A percentile compares a stretch with the other conserved stretches of the same genome.
phyloP scores from a whole-genome alignment of 106 monocot genomes.

The Allium cepa region DNA sequence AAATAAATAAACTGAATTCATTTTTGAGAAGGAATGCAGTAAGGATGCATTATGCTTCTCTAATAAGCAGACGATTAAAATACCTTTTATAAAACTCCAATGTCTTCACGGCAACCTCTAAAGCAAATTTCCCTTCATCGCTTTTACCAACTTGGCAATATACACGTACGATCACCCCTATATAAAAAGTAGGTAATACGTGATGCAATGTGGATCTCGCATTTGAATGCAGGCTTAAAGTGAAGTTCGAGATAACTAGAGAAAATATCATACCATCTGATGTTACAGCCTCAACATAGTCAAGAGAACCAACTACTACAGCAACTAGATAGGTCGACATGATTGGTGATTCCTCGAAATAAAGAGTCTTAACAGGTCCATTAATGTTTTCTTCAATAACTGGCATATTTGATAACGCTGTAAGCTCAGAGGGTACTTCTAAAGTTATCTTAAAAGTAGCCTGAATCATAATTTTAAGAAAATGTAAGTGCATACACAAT shows the following conservation, averaged over 20 bases:
- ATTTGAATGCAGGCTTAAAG: too few species aligned
- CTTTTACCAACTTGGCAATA: conserved; percentile 82
- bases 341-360: conserved; percentile 75
- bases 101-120: conserved; percentile 83
- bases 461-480: conserved; percentile 26
- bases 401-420: conserved; percentile 95
- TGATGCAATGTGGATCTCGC: neutral
- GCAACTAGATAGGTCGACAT: conserved; percentile 99
- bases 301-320: conserved; percentile 84
- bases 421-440: conserved; percentile 67
- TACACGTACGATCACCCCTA: conserved; percentile 76
- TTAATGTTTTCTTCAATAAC: conserved; percentile 45
- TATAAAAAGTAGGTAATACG: neutral
- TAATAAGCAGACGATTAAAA: neutral
- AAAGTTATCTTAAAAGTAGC: conserved; percentile 84
- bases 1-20: neutral
- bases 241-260: neutral
- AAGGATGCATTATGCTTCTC: too few species aligned
- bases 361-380: conserved; percentile 49
- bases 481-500: neutral
- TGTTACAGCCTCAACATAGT: conserved; percentile 62
- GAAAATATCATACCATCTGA: conserved; percentile 46
- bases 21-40: neutral
- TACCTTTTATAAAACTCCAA: conserved; percentile 76
- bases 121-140: conserved; percentile 84